Percentiles rank a stretch among this genome's conserved stretches.
Evolutionary conservation across 2,329 filamentous ascomycete genomes (phyloP).

Genomic region (Zymoseptoria crescenta): DNA sequence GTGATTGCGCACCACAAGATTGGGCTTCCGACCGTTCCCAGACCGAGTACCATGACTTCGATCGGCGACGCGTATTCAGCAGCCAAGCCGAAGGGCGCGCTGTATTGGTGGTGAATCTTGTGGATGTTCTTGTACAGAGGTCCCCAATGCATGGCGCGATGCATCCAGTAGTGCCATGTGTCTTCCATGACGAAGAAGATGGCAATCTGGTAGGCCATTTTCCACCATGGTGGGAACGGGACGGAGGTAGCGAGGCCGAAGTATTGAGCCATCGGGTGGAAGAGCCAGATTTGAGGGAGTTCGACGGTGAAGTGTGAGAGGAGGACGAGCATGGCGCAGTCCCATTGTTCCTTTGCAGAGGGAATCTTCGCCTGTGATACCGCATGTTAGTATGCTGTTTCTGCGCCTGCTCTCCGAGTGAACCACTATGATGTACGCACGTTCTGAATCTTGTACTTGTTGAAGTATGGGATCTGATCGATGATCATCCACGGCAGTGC

Average conservation of each 20-base stretch:
- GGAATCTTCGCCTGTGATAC: slow-evolving; percentile 67
- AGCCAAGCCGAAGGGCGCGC: slow-evolving; percentile 89
- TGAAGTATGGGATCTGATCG: slow-evolving; percentile 78
- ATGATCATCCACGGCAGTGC: slow-evolving; percentile 87
- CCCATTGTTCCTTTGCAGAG: slow-evolving; percentile 86
- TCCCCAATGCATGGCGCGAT: slow-evolving; percentile 87
- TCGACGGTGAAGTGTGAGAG: slow-evolving; percentile 96
- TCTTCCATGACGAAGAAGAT: slow-evolving; percentile 96
- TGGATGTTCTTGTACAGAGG: slow-evolving; percentile 94
- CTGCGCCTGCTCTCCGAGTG: background rate
- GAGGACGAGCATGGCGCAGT: slow-evolving; percentile 87
- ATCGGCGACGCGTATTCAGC: slow-evolving; percentile 97
- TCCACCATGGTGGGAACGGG: slow-evolving; percentile 78
- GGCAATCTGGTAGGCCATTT: slow-evolving; percentile 83
- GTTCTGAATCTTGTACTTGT: slow-evolving; percentile 89
- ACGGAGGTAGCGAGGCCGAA: slow-evolving; percentile 82
- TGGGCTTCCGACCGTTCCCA: slow-evolving; percentile 75
- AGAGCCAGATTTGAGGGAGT: slow-evolving; percentile 96
- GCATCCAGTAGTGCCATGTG: slow-evolving; percentile 96
- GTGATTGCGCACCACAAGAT: slow-evolving; percentile 78
- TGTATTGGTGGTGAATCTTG: slow-evolving; percentile 99
- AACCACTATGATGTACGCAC: slow-evolving; percentile 41
- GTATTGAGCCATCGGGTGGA: slow-evolving; percentile 92
- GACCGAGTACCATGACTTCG: slow-evolving; percentile 87
- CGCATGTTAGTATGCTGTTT: slow-evolving; percentile 15